Conservation (phyloP, 139 green algal genomes). For the Gonium pectorale region DNA sequence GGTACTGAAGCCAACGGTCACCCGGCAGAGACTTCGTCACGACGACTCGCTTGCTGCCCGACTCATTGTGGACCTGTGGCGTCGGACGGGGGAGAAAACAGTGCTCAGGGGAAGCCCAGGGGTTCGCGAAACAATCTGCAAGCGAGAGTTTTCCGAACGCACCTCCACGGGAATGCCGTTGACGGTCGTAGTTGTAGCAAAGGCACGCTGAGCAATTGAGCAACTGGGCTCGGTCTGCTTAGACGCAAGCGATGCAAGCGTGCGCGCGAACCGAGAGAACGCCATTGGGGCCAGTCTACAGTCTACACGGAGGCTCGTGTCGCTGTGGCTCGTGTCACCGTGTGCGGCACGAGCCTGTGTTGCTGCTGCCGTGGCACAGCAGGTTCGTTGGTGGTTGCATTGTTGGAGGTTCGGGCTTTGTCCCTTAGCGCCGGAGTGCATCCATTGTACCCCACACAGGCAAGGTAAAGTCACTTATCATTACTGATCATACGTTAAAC, state of each 20-base stretch:
- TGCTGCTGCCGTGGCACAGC: too few relatives aligned
- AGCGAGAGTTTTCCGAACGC: background rate
- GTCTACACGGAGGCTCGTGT: too few relatives aligned
- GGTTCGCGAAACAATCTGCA: background rate
- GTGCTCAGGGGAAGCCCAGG: too few relatives aligned
- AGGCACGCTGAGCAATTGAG: background rate
- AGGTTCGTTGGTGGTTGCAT: too few relatives aligned
- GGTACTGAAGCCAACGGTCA: slow-evolving; percentile 90
- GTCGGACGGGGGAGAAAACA: background rate
- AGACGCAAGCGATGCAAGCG: background rate
- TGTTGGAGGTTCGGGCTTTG: too few relatives aligned
- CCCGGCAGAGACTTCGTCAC: slow-evolving; percentile 98
- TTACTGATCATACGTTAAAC: too few relatives aligned
- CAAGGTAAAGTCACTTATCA: too few relatives aligned
- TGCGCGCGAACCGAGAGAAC: background rate
- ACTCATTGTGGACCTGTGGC: slow-evolving; percentile 89
- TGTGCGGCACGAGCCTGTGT: too few relatives aligned
- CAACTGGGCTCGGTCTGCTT: slow-evolving; percentile 10
- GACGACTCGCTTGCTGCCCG: slow-evolving; percentile 87
- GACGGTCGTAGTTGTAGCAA: slow-evolving; percentile 27
- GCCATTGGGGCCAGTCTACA: too few relatives aligned
- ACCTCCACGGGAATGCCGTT: slow-evolving; percentile 63
- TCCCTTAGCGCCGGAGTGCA: too few relatives aligned
- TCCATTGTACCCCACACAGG: too few relatives aligned
- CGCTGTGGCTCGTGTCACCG: too few relatives aligned